phyloP scores from a whole-genome alignment of 768 basidiomycete species.

The Mycena crocata region DNA sequence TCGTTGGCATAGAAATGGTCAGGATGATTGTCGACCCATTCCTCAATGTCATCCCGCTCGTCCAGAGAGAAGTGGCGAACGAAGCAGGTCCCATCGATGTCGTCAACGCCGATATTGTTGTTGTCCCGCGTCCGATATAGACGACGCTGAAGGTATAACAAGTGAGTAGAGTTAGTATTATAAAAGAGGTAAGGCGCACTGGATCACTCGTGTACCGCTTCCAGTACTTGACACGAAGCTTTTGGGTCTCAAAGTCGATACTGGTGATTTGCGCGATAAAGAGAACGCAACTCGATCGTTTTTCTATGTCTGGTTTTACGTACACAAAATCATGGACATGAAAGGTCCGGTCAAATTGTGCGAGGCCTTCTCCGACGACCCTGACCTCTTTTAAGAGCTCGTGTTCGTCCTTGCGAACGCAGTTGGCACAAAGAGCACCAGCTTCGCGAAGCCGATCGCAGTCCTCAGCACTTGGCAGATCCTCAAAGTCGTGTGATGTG shows the following conservation, averaged over 20 bases:
- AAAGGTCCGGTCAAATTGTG: conserved; percentile 58
- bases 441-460: conserved; percentile 39
- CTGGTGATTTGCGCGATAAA: conserved; percentile 67
- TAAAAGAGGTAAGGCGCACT: background rate
- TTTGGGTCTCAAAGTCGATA: conserved; percentile 40
- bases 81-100: conserved; percentile 68
- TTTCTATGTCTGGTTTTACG: conserved; percentile 47
- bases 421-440: conserved; percentile 58
- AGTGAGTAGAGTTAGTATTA: background rate
- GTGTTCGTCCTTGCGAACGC: conserved; percentile 49
- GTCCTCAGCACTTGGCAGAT: conserved; percentile 52
- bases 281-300: conserved; percentile 46
- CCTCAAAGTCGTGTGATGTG: conserved; percentile 56
- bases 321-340: conserved; percentile 75
- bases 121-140: conserved; percentile 54
- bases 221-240: conserved; percentile 51
- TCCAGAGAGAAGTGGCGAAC: conserved; percentile 48
- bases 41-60: conserved; percentile 47
- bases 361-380: conserved; percentile 48
- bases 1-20: conserved; percentile 71
- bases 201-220: conserved; percentile 48
- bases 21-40: conserved; percentile 60
- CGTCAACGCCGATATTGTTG: conserved; percentile 44
- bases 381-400: conserved; percentile 39
- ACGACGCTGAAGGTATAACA: conserved; percentile 44